Base-by-base conservation (phyloP, 2,329 filamentous ascomycete species). In the Fusarium sp. region DNA sequence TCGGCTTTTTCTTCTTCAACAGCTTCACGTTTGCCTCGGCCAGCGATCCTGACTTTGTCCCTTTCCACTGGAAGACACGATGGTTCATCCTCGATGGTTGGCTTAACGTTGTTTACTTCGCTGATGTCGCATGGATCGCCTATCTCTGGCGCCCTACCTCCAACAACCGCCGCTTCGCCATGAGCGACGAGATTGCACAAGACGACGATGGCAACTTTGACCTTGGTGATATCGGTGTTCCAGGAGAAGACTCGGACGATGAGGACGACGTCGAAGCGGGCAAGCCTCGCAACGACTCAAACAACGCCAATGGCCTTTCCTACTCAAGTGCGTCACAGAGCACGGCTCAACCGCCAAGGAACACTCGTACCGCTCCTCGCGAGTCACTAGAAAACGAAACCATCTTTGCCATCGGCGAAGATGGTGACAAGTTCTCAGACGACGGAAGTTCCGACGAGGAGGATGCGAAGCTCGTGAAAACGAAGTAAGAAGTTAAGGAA, bases 51-150 rank as follows among this genome's bases (percentile, higher is more conserved):
- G 92, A 97, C 79, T 99, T 97, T 78, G 93, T 97, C 7, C 96
- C 96, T 3, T 93, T 93, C 73, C 95, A 99, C 81, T 99, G 96
- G 96, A 95, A 98, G 82, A 94, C 93, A 7, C 86, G 96, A 63
- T 99, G 96, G 96, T 99, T 99, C 77, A 89, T 99, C 44, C 87
- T 99, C 21, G 96, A 99, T 77, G 96, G 96, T 57, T 99, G 96
- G 96, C 85, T 98, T 50, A 98, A 98, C 79, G 82, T 99, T 56
- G 95, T 99, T 18, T 99, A 98, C 81, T 89, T 99, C 68, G 93
- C 92, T 63, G 95, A 99, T 76, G 93, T 99, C 26, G 90, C 89
- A 56, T 98, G 95, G 81, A 88, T 99, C 70, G 94, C 96, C 23
- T 99, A 98, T 79, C 86, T 99, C 54, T 99, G 96, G 96, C 88